Evolutionary conservation across 371 early-diverging fungal genomes (phyloP).

Genomic region (Fennellomyces sp.): DNA sequence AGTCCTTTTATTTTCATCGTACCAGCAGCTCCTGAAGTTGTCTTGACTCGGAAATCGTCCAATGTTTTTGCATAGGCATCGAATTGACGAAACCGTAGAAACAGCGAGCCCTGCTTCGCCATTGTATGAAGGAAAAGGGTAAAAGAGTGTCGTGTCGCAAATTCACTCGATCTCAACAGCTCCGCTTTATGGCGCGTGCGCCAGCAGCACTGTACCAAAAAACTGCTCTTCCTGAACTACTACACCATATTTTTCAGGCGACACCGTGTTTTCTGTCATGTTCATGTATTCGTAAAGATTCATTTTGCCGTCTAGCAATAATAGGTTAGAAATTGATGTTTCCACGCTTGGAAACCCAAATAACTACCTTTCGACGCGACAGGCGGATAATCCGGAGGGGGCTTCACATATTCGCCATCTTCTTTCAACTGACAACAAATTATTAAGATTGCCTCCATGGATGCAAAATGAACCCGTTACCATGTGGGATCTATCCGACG

Average conservation of each 20-base stretch:
- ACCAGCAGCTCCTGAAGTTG: conserved; percentile 85
- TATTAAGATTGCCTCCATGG: neutral
- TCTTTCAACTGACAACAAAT: conserved; percentile 12
- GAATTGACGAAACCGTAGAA: conserved; percentile 63
- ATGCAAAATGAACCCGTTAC: conserved; percentile 12
- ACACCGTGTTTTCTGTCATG: conserved; percentile 13
- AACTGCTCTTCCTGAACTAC: conserved; percentile 16
- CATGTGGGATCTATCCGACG: conserved; percentile 50
- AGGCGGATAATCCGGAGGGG: conserved; percentile 35
- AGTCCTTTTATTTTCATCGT: conserved; percentile 6
- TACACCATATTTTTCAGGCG: conserved; percentile 16
- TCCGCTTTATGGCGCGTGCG: neutral
- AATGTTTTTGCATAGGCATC: conserved; percentile 97
- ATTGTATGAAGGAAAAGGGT: conserved; percentile 5
- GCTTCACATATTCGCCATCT: conserved; percentile 24
- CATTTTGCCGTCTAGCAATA: conserved; percentile 6
- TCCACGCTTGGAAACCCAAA: neutral
- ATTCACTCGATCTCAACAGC: neutral
- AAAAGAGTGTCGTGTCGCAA: neutral
- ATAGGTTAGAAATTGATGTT: too few relatives aligned
- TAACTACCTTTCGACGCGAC: conserved; percentile 15
- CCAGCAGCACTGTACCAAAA: neutral
- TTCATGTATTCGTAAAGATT: conserved; percentile 25
- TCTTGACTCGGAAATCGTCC: conserved; percentile 93
- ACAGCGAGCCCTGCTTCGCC: conserved; percentile 41